Percentiles rank a stretch among this genome's conserved stretches.
Conservation (phyloP, 345 rosid species). For the Dimocarpus longan region DNA sequence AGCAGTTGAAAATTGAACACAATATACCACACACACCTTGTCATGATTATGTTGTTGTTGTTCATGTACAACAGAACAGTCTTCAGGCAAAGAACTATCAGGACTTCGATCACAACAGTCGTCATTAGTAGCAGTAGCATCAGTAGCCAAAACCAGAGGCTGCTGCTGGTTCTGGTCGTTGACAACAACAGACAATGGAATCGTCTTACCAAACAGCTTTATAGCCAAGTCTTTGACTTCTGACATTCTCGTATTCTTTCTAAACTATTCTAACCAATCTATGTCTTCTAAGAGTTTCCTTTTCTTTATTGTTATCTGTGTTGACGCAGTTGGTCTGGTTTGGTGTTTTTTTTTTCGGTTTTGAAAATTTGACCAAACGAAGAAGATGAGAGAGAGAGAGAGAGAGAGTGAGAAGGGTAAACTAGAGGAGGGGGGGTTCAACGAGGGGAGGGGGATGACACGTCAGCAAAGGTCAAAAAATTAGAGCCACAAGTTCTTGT, state of each 20-base stretch:
- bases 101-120: background rate
- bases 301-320: background rate
- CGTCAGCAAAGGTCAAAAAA: conserved; percentile 29
- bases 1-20: background rate
- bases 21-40: conserved; percentile 22
- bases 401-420: background rate
- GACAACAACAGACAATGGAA: conserved; percentile 26
- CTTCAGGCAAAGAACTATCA: conserved; percentile 11
- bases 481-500: conserved; percentile 61
- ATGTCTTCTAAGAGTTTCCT: background rate
- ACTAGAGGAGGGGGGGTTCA: background rate
- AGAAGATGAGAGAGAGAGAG: background rate
- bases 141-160: background rate
- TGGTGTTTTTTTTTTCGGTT: background rate
- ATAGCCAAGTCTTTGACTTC: conserved; percentile 34
- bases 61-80: background rate
- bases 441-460: conserved; percentile 38
- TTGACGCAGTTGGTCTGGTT: background rate
- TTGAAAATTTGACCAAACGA: conserved; percentile 17
- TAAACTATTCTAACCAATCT: background rate
- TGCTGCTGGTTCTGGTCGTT: background rate
- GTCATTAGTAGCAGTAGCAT: background rate
- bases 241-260: conserved; percentile 31
- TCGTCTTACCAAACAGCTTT: conserved; percentile 60
- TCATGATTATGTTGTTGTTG: background rate